Base-by-base conservation (phyloP, 345 rosid genomes). In the Eucalyptus pauciflora region DNA sequence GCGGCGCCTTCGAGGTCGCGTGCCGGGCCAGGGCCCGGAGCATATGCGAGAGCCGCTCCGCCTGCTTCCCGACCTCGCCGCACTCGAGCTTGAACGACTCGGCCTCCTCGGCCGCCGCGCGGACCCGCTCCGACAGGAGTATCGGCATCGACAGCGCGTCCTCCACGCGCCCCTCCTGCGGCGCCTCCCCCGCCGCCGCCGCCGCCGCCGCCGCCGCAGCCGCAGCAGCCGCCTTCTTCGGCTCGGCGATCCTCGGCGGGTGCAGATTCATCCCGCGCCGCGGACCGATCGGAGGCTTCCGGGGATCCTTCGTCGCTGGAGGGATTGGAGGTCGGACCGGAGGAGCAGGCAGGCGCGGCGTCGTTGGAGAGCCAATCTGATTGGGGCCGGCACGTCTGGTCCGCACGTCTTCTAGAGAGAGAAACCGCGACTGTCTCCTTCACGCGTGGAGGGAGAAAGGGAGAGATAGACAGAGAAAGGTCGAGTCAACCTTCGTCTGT, bases 31-130 rank as follows among this genome's bases (percentile, higher is more conserved):
- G 93, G 14, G 89, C 71, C 8, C 98, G 94, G 20, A 96, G 97
- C 95, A 93, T 95, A 51, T 94, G 96, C 49, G 95, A 89, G 25
- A 97, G 95, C 88, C 94, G 91, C 88, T 94, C 96, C 51, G 92
- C 96, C 80, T 92, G 96, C 87, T 92, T 95, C 1, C 94, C 95
- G 7, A 95, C 93, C 83, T 92, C 94, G 13, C 87, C 89, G 87
- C 97, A 94, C 86, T 97, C 98, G 46, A 86, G 64, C 87, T 93
- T 96, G 87, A 93, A 95, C 41, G 95, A 94, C 85, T 94, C 92
- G 7, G 98, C 93, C 76, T 95, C 96, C 48, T 94, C 93, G n/a
- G 90, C 97, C 76, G 96, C 93, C 50, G 88, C 51, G 58, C 95
- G 95, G 56, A 96, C 93, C 24, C 94, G 92, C 89, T 96, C 99